Evolutionary conservation across 2,329 filamentous ascomycete genomes (phyloP), one percentile per base, ranked within the genome.

Genomic region (Rutstroemia sp.): DNA sequence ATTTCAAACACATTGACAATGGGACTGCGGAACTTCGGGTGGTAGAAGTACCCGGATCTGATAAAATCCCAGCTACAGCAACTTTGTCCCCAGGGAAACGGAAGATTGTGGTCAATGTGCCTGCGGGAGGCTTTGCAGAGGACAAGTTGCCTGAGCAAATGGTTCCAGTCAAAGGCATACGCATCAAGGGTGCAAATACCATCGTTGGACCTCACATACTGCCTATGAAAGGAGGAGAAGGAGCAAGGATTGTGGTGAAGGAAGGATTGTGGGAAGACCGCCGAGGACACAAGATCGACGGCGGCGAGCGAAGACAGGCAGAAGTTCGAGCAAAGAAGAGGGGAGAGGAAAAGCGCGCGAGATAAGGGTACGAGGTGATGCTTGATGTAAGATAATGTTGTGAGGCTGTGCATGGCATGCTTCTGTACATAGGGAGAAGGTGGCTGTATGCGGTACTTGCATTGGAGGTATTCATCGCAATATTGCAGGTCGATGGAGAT

Each of bases 201-300:
- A 90, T 97, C 63, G 78, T 78, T 21, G 92, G 92, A 0, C 88
- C 88, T 2, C 87, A 84, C 65, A 81, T 91, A 5, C 76, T 86
- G 68, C 82, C 84, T 4, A 69, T 92, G 27, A 85, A 87, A 71
- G 81, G 81, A 57, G 79, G 82, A 1, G 74, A 76, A 42, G 84
- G 82, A 8, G 88, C 86, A 10, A 76, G 78, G 51, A 78, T 97
- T 63, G 77, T 78, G 61, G 79, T 89, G 21, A 83, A 85, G 56
- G 92, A 96, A 71, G 91, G 92, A 9, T 87, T 97, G 77, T 97
- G 92, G 94, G 92, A 97, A 76, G 79, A 91, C 67, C 86, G 81
- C 70, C 81, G 86, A 66, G 92, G 94, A 27, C 83, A 84, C 68
- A 97, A 97, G 84, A 86, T 99, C 63, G 92, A 97, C 73, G 94